Conservation (phyloP, 371 early-diverging fungal species). For the Mucor plumbeus region DNA sequence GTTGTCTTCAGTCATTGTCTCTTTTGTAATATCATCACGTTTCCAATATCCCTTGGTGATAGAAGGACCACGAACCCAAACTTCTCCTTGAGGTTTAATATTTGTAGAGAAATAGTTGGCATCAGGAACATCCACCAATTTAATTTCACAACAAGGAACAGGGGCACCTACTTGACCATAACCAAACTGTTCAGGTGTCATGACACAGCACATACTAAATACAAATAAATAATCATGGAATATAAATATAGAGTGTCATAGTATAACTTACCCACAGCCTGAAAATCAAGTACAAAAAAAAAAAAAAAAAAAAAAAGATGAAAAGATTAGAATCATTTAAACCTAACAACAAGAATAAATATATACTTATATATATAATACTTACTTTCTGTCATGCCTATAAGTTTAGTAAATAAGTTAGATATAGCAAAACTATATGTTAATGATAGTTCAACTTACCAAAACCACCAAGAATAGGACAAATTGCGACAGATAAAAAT, state of each 20-base stretch:
- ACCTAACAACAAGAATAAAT: too few species aligned
- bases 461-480: conserved; percentile 78
- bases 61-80: conserved; percentile 83
- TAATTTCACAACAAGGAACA: conserved; percentile 82
- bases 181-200: conserved; percentile 64
- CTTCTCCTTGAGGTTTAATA: conserved; percentile 79
- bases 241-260: not conserved
- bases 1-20: conserved; percentile 76
- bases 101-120: conserved; percentile 74
- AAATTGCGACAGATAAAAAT: conserved; percentile 71
- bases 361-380: too few species aligned
- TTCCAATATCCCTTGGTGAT: conserved; percentile 73
- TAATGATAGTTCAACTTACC: conserved; percentile 34
- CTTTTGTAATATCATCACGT: conserved; percentile 71
- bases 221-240: not conserved
- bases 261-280: conserved; percentile 46
- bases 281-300: not conserved
- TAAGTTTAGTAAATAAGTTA: too few species aligned
- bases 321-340: not conserved
- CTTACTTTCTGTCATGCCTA: conserved; percentile 29
- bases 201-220: conserved; percentile 63
- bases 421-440: too few species aligned
- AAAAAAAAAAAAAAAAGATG: too few species aligned
- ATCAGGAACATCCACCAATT: conserved; percentile 89
- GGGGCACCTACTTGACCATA: conserved; percentile 84